phyloP scores from a whole-genome alignment of 768 basidiomycete species.

The Lactarius vividus region DNA sequence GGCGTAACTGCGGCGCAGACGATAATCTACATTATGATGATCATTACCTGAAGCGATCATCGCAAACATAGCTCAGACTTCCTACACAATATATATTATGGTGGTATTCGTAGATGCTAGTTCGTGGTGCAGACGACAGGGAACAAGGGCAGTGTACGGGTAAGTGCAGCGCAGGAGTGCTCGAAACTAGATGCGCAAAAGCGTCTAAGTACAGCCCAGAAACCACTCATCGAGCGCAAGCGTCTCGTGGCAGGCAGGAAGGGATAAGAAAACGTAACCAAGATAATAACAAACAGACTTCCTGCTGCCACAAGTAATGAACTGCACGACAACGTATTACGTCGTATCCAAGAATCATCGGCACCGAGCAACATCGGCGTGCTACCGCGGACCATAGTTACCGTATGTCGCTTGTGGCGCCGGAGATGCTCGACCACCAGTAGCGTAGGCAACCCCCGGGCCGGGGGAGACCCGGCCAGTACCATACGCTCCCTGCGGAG shows the following conservation, averaged over 20 bases:
- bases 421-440: conserved; percentile 43
- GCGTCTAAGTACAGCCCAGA: background rate
- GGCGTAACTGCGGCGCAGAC: background rate
- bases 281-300: background rate
- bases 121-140: conserved; percentile 2
- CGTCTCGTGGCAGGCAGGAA: background rate
- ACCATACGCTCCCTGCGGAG: conserved; percentile 21
- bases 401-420: conserved; percentile 48
- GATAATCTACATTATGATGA: background rate
- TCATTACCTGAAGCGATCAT: background rate
- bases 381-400: conserved; percentile 25
- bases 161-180: background rate
- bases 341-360: background rate
- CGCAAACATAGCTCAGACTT: background rate
- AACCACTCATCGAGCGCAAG: conserved; percentile 10
- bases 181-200: background rate
- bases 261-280: background rate
- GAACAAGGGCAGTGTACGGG: background rate
- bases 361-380: background rate
- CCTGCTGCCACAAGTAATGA: conserved; percentile 7
- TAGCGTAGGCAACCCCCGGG: conserved; percentile 2
- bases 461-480: conserved; percentile 11
- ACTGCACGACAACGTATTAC: background rate
- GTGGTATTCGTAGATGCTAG: conserved; percentile 7
- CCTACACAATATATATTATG: conserved; percentile 10